A percentile compares a stretch with the other conserved stretches of the same genome.
These are phyloP conservation scores for Trichoderma sp. DNA, from an alignment of 2,329 filamentous ascomycete species.

Conservation along the genomic window DNA sequence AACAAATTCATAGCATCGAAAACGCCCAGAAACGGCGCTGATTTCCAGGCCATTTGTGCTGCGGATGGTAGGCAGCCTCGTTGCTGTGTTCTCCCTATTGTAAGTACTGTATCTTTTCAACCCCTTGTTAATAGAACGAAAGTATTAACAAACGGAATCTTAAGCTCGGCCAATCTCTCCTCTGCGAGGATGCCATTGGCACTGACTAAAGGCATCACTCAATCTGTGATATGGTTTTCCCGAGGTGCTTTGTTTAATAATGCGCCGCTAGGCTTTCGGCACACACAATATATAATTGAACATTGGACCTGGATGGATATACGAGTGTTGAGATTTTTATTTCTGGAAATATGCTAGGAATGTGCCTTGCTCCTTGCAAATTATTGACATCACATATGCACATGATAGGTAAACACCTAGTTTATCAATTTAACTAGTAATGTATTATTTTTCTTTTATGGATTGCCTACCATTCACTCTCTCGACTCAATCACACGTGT, in stretches of 20 bases:
- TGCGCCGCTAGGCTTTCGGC: background rate
- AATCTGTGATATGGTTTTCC: background rate
- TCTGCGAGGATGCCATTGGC: background rate
- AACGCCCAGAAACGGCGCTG: background rate
- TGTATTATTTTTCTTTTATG: background rate
- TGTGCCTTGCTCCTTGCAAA: background rate
- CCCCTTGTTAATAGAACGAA: too few species aligned
- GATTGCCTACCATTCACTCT: background rate
- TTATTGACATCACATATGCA: background rate
- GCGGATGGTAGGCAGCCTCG: background rate
- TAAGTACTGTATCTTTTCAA: constrained; percentile 3
- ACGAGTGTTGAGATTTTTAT: background rate
- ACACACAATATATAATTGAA: background rate
- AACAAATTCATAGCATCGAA: background rate
- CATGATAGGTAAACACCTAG: background rate
- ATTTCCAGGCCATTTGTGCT: constrained; percentile 16
- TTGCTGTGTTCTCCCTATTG: constrained; percentile 26
- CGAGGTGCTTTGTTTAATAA: background rate
- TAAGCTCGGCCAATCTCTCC: constrained; percentile 12
- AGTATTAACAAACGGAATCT: background rate
- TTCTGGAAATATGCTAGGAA: background rate
- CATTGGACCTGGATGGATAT: background rate
- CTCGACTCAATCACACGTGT: background rate
- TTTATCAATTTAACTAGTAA: background rate
- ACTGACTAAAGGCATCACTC: background rate